phyloP scores from a whole-genome alignment of 352 stramenopile species.

The Pythium guiyangense region DNA sequence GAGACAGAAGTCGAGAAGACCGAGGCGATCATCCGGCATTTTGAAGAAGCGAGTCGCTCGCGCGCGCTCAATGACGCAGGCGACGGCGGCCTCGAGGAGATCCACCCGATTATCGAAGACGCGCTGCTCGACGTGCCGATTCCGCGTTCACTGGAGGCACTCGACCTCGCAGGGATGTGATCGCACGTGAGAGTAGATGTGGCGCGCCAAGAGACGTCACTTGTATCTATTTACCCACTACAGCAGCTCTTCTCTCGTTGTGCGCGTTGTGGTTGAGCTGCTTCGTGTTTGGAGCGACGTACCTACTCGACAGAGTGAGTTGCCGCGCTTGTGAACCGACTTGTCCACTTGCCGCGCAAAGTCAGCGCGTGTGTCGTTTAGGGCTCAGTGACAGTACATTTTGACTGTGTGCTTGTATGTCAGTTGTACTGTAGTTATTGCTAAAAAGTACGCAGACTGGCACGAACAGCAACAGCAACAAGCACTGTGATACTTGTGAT shows the following conservation, averaged over 20 bases:
- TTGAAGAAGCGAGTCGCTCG: constrained; percentile 72
- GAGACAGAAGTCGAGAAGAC: constrained; percentile 81
- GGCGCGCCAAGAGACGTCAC: too few species aligned
- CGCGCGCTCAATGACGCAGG: constrained; percentile 45
- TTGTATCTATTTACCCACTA: not conserved
- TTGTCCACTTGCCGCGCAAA: too few species aligned
- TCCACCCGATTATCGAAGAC: constrained; percentile 54
- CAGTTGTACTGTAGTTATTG: too few species aligned
- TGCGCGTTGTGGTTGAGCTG: not conserved
- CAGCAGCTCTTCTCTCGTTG: not conserved
- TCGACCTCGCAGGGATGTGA: constrained; percentile 73
- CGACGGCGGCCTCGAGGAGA: constrained; percentile 45
- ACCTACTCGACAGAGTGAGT: too few species aligned
- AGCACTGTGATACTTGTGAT: too few species aligned
- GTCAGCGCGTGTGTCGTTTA: too few species aligned
- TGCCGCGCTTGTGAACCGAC: too few species aligned
- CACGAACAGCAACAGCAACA: too few species aligned
- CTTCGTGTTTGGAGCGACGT: too few species aligned
- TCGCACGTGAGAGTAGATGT: not conserved
- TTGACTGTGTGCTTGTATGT: too few species aligned
- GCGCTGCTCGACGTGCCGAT: constrained; percentile 59
- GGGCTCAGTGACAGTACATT: too few species aligned
- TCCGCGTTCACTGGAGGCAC: constrained; percentile 69
- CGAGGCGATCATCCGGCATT: constrained; percentile 75
- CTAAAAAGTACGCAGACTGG: too few species aligned